Evolutionary conservation across 768 basidiomycete genomes (phyloP).

Genomic region (Leccinum longicurvipes): DNA sequence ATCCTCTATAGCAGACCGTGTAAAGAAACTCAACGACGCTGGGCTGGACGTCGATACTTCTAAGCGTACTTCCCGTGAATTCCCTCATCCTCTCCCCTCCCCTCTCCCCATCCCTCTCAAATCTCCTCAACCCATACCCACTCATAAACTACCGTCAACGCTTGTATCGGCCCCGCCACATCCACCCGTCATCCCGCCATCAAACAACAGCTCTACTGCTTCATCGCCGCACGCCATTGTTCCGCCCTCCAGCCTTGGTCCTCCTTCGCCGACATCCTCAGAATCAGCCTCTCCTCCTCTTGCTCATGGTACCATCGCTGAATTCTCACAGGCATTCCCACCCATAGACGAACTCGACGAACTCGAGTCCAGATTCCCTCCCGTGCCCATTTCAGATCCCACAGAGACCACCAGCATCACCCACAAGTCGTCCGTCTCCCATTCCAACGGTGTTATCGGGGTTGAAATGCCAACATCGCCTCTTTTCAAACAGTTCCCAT

Average conservation of each 20-base stretch:
- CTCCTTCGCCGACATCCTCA: conserved; percentile 72
- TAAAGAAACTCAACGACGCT: conserved; percentile 68
- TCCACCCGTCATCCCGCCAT: conserved; percentile 17
- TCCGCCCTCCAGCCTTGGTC: conserved; percentile 66
- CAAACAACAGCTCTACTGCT: conserved; percentile 30
- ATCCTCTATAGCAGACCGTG: conserved; percentile 78
- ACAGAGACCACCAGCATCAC: conserved; percentile 32
- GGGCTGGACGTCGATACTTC: conserved; percentile 60
- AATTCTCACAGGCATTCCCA: conserved; percentile 68
- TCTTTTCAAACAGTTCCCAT: conserved; percentile 36
- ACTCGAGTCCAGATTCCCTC: conserved; percentile 45
- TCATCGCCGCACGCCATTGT: conserved; percentile 66
- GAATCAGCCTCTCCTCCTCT: conserved; percentile 59
- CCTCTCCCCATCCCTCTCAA: conserved; percentile 22
- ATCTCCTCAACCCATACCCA: conserved; percentile 32
- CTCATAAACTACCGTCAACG: conserved; percentile 40
- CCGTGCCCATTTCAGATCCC: conserved; percentile 42
- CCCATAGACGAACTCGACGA: conserved; percentile 76
- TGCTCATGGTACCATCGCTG: conserved; percentile 41
- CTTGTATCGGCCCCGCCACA: conserved; percentile 29
- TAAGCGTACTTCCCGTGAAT: conserved; percentile 59
- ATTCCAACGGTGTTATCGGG: conserved; percentile 31
- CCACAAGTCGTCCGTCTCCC: conserved; percentile 19
- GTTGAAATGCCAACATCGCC: conserved; percentile 32
- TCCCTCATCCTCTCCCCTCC: conserved; percentile 36